Evolutionary conservation across 164 flowering plant genomes (phyloP), one percentile per base, ranked within the genome.

Genomic region (Protea cynaroides): DNA sequence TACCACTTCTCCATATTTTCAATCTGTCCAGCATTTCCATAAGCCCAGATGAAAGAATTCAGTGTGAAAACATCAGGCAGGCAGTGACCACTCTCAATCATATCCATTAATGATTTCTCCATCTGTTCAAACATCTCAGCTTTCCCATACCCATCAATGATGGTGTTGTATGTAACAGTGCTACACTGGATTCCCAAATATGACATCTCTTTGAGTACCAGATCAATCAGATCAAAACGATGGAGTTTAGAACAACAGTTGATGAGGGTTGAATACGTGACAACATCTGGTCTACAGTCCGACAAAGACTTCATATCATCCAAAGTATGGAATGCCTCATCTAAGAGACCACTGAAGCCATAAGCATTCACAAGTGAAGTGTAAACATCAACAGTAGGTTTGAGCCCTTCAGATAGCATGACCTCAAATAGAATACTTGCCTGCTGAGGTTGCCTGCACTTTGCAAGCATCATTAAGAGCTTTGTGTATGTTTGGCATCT

Each of bases 61-160:
- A 87, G 62, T 0, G 98, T 90, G 76, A 72, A 83, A 72, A 85
- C 67, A 82, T 89, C 96, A 1, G 96, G 98, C 58, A 61, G 63
- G 66, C 87, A 87, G 25, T 66, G 65, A 11, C 64, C 83, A 71
- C 74, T 77, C 71, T 83, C 91, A 58, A 89, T 75, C 96, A 87
- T 87, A 51, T 77, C 83, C 1, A 74, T 72, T 57, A 93, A 69
- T 2, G 74, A 47, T 56, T 51, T 75, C 77, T 89, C 98, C 97
- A 93, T 93, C 61, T 29, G 70, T 60, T 86, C 88, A 74, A 91
- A 82, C 83, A 78, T 77, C 68, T 75, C 75, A 62, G 90, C 92
- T 62, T 89, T 94, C n/a, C 98, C 98, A 75, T 86, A 94, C 62
- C 97, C 98, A 80, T 94, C 86, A 57, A 94, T 83, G 8, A 94